A percentile compares a stretch with the other conserved stretches of the same genome.
These are phyloP conservation scores for Sporothrix luriei DNA, from an alignment of 2,329 filamentous ascomycete species.

Conservation along the genomic window DNA sequence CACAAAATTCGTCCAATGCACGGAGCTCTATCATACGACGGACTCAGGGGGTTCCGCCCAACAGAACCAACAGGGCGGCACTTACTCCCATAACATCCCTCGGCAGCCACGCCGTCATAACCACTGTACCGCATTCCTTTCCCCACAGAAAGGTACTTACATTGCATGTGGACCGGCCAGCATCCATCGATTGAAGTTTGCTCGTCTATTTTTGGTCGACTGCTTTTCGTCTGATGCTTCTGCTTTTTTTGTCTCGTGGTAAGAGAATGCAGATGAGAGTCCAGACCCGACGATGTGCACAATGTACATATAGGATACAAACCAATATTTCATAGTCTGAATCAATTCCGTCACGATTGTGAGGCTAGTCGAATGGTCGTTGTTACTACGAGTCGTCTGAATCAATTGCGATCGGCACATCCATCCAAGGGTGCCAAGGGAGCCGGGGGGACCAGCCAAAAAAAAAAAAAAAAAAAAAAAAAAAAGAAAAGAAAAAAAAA, in stretches of 20 bases:
- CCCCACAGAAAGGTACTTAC: slow-evolving; percentile 22
- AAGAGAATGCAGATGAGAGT: no score
- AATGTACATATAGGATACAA: no score
- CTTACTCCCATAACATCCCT: neutral
- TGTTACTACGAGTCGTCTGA: no score
- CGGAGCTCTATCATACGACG: no score
- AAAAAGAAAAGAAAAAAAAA: neutral
- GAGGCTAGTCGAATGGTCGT: neutral
- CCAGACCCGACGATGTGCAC: no score
- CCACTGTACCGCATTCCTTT: slow-evolving; percentile 22
- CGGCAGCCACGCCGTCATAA: slow-evolving; percentile 14
- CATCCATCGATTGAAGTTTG: neutral
- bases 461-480: neutral
- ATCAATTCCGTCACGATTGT: no score
- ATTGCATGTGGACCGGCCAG: neutral
- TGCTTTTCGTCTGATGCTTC: neutral
- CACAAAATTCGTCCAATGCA: no score
- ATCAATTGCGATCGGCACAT: slow-evolving; percentile 26
- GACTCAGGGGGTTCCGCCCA: no score
- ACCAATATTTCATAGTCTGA: no score
- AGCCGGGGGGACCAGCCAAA: neutral
- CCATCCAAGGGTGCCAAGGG: slow-evolving; percentile 9
- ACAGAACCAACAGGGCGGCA: no score
- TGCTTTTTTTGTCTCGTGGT: neutral
- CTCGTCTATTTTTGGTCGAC: slow-evolving; percentile 14